phyloP scores from a whole-genome alignment of 805 yeast genomes.

The Ogataea pilisensis region DNA sequence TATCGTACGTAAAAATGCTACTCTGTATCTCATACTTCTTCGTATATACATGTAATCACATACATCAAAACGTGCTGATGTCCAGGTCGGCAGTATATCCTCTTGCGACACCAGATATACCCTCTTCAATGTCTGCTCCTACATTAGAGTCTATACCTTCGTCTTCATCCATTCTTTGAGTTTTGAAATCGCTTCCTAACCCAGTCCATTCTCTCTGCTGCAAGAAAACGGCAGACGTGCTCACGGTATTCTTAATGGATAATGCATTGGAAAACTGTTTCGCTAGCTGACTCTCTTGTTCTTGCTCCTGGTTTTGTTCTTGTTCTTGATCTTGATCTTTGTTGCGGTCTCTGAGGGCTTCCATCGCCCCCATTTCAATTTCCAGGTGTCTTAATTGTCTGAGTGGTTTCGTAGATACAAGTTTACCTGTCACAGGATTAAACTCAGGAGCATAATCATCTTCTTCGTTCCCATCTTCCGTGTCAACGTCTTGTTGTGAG shows the following conservation, averaged over 20 bases:
- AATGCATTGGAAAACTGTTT: constrained; percentile 55
- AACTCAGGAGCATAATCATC: constrained; percentile 62
- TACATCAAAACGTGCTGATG: constrained; percentile 1
- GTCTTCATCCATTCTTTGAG: constrained; percentile 23
- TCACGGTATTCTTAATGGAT: constrained; percentile 70
- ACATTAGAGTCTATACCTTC: constrained; percentile 40
- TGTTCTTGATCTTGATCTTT: constrained; percentile 17
- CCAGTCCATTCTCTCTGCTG: constrained; percentile 84
- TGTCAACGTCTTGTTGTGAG: neutral
- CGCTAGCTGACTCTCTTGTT: constrained; percentile 38
- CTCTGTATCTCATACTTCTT: too few species aligned
- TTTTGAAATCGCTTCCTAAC: constrained; percentile 73
- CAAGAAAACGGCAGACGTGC: constrained; percentile 79
- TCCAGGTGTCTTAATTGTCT: constrained; percentile 62
- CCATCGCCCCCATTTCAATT: constrained; percentile 41
- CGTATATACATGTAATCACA: neutral
- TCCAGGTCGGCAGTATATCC: constrained; percentile 56
- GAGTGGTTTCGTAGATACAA: constrained; percentile 69
- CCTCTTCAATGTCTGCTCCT: constrained; percentile 83
- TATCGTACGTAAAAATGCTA: too few species aligned
- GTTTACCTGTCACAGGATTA: constrained; percentile 82
- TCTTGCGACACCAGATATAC: constrained; percentile 84
- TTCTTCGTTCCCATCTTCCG: constrained; percentile 17
- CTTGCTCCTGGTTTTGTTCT: constrained; percentile 15
- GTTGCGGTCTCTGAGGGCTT: constrained; percentile 16